Percentiles rank a stretch among this genome's conserved stretches.
These are phyloP conservation scores for Microdochium bolleyi DNA, from an alignment of 2,329 filamentous ascomycete species.

Conservation along the genomic window DNA sequence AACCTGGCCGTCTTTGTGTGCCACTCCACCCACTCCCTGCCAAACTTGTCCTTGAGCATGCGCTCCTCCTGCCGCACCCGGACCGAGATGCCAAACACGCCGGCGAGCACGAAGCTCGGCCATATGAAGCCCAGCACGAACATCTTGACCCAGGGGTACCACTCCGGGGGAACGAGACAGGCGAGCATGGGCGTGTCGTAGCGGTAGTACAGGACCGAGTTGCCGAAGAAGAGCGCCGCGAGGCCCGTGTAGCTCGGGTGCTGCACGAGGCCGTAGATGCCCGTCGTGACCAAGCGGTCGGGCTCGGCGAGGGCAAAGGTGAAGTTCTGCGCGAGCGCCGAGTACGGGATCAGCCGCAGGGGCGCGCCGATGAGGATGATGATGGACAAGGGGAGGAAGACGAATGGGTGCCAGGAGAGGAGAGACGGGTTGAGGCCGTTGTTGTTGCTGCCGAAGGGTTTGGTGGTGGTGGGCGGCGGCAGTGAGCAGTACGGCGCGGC, in stretches of 20 bases:
- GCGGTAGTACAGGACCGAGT: conserved; percentile 23
- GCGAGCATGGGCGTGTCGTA: conserved; percentile 25
- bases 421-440: conserved; percentile 21
- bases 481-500: background rate
- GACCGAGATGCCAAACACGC: conserved; percentile 2
- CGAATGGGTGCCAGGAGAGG: conserved; percentile 27
- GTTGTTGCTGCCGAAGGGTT: background rate
- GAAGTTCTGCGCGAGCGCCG: conserved; percentile 39
- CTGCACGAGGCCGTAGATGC: conserved; percentile 40
- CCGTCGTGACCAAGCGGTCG: conserved; percentile 32
- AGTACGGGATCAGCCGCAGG: conserved; percentile 27
- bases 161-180: conserved; percentile 26
- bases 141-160: conserved; percentile 4
- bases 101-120: background rate
- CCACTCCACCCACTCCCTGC: conserved; percentile 38
- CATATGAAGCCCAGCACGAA: conserved; percentile 14
- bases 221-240: conserved; percentile 21
- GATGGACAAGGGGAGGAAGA: conserved; percentile 22
- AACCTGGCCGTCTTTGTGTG: conserved; percentile 37
- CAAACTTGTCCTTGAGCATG: conserved; percentile 39
- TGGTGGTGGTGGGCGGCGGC: background rate
- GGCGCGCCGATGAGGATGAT: conserved; percentile 21
- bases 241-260: conserved; percentile 44
- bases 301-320: conserved; percentile 43
- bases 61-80: conserved; percentile 39